Percentiles rank a stretch among this genome's conserved stretches.
Conservation (phyloP, 2,329 filamentous ascomycete genomes). For the Paecilomyces variotii region DNA sequence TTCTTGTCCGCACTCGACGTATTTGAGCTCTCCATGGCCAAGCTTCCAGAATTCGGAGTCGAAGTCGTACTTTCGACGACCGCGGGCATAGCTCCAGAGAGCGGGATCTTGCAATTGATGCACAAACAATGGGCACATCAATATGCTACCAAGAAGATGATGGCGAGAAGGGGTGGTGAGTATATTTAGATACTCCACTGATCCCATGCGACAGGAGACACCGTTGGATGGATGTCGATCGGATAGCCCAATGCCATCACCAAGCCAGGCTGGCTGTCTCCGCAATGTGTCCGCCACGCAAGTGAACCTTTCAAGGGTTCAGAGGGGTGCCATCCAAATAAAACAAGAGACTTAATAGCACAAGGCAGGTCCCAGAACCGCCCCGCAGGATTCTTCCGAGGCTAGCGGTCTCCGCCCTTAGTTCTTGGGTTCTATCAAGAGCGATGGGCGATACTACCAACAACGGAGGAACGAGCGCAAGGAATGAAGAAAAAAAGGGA, state of each 20-base stretch:
- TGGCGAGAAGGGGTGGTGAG: neutral
- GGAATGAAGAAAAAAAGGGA: neutral
- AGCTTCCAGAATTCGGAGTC: slow-evolving; percentile 23
- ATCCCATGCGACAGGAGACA: neutral
- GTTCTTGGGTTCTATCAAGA: neutral
- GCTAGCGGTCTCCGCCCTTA: neutral
- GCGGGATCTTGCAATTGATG: slow-evolving; percentile 11
- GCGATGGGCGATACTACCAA: neutral
- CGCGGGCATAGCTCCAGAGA: slow-evolving; percentile 31
- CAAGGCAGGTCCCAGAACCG: neutral
- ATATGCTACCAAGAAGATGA: slow-evolving; percentile 4
- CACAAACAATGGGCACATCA: slow-evolving; percentile 18
- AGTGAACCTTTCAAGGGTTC: neutral
- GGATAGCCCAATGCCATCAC: neutral
- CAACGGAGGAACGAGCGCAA: neutral
- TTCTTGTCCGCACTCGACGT: slow-evolving; percentile 51
- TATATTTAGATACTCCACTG: neutral
- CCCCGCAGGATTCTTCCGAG: neutral
- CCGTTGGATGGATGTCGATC: neutral
- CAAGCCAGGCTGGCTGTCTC: neutral
- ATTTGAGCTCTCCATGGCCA: slow-evolving; percentile 27
- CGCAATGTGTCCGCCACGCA: neutral
- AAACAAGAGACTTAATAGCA: neutral
- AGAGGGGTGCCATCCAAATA: neutral
- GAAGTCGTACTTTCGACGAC: slow-evolving; percentile 26